Evolutionary conservation across 2,329 filamentous ascomycete genomes (phyloP).

Genomic region (Curvularia eragrostidis): DNA sequence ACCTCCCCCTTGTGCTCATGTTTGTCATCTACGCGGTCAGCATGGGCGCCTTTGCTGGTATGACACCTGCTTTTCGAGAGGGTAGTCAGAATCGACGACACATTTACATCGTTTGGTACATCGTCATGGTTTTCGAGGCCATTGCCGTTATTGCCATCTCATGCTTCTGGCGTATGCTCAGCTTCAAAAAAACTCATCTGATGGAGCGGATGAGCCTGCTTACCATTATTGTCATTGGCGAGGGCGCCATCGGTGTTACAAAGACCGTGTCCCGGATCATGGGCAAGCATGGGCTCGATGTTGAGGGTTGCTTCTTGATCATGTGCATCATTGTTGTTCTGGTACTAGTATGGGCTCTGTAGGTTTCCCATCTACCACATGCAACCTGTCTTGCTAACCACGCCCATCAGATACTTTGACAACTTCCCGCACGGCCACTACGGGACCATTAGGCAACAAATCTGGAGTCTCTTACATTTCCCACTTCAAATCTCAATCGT

Average conservation of each 20-base stretch:
- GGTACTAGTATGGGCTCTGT: conserved; percentile 66
- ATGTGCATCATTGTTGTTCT: conserved; percentile 48
- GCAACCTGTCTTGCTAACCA: not conserved
- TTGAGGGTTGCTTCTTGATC: conserved; percentile 45
- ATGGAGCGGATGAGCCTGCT: conserved; percentile 69
- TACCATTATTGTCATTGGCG: conserved; percentile 71
- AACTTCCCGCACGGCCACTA: conserved; percentile 60
- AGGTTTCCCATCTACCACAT: not conserved
- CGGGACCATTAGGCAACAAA: conserved; percentile 63
- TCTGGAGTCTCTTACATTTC: conserved; percentile 66
- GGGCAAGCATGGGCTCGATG: conserved; percentile 46
- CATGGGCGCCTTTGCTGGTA: conserved; percentile 41
- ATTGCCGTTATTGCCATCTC: conserved; percentile 61
- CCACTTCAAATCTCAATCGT: conserved; percentile 69
- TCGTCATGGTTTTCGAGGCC: conserved; percentile 61
- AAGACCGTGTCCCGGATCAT: conserved; percentile 57
- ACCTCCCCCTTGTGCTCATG: conserved; percentile 43
- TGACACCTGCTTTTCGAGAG: conserved; percentile 44
- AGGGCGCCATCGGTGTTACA: conserved; percentile 68
- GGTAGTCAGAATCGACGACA: conserved; percentile 18
- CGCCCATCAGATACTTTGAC: conserved; percentile 57
- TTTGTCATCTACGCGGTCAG: conserved; percentile 36
- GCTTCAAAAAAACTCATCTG: conserved; percentile 68
- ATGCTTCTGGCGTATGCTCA: conserved; percentile 62
- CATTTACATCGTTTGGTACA: conserved; percentile 48